Percentiles rank a stretch among this genome's conserved stretches.
These are phyloP conservation scores for Phialocephala subalpina DNA, from an alignment of 2,329 filamentous ascomycete species.

Conservation along the genomic window DNA sequence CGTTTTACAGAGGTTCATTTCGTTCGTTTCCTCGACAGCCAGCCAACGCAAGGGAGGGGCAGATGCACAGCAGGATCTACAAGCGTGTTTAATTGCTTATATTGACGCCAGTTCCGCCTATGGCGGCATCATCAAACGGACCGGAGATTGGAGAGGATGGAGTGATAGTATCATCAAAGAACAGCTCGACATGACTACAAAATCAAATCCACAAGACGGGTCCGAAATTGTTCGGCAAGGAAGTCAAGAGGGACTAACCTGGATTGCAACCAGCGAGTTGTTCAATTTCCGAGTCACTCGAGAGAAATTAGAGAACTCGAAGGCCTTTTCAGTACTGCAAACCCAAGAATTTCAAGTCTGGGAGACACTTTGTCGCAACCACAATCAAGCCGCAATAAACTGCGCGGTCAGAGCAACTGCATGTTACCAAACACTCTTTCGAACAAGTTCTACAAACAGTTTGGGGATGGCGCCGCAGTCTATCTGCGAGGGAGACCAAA, in stretches of 20 bases:
- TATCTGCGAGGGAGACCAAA: constrained; percentile 10
- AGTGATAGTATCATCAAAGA: not conserved
- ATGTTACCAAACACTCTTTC: constrained; percentile 12
- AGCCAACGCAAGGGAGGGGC: not conserved
- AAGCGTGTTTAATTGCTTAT: not conserved
- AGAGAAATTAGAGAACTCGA: not conserved
- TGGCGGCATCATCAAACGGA: too few relatives aligned
- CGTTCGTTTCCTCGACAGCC: not conserved
- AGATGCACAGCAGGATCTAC: not conserved
- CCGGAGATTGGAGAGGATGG: not conserved
- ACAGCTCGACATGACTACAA: not conserved
- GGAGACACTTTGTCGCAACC: not conserved
- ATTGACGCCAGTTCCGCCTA: not conserved
- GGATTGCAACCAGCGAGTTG: not conserved
- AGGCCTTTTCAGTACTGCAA: not conserved
- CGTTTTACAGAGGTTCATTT: not conserved
- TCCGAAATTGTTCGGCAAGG: not conserved
- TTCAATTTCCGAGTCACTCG: not conserved
- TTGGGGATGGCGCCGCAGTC: constrained; percentile 12
- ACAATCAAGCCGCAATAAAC: constrained; percentile 6
- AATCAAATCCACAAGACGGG: not conserved
- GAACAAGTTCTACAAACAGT: constrained; percentile 4
- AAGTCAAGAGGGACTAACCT: too few relatives aligned
- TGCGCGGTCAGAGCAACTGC: not conserved
- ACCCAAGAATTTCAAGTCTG: constrained; percentile 10